A percentile compares a stretch with the other conserved stretches of the same genome.
phyloP scores from a whole-genome alignment of 495 filamentous ascomycete genomes.

The Polyplosphaeria fusca region DNA sequence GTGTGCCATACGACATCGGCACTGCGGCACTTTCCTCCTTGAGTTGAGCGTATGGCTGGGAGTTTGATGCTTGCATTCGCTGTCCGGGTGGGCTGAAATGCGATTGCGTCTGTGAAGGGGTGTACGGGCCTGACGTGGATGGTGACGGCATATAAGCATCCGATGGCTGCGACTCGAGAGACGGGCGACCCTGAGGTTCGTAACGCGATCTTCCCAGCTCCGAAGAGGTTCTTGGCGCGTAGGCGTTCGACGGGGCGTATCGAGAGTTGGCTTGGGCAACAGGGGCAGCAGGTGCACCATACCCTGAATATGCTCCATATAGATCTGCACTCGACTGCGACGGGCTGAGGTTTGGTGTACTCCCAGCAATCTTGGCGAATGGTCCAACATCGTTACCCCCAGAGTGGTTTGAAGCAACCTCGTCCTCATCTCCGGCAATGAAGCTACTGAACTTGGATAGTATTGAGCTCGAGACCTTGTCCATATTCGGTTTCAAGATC shows the following conservation, averaged over 20 bases:
- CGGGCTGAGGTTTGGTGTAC: constrained; percentile 79
- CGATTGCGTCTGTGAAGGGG: constrained; percentile 23
- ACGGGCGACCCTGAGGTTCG: constrained; percentile 24
- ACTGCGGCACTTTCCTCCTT: neutral
- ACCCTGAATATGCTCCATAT: constrained; percentile 58
- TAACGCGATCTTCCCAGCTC: constrained; percentile 14
- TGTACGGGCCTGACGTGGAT: constrained; percentile 17
- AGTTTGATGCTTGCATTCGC: constrained; percentile 3
- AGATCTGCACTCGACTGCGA: constrained; percentile 73
- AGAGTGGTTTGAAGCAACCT: constrained; percentile 57
- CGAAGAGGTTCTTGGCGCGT: constrained; percentile 22
- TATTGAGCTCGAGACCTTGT: constrained; percentile 83
- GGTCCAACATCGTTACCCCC: constrained; percentile 65
- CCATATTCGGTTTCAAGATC: constrained; percentile 92
- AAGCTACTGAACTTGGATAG: constrained; percentile 93
- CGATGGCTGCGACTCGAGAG: constrained; percentile 26
- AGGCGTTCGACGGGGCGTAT: constrained; percentile 55
- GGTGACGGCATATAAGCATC: constrained; percentile 24
- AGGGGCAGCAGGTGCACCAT: constrained; percentile 36
- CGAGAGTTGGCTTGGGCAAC: constrained; percentile 50
- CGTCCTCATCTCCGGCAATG: constrained; percentile 84
- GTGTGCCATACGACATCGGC: constrained; percentile 14
- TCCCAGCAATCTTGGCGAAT: constrained; percentile 73
- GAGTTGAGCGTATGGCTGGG: constrained; percentile 15
- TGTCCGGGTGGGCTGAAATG: constrained; percentile 22